Evolutionary conservation across 2,329 filamentous ascomycete species (phyloP), one percentile per base, ranked within the genome.

Genomic region (Gnomoniopsis sp.): DNA sequence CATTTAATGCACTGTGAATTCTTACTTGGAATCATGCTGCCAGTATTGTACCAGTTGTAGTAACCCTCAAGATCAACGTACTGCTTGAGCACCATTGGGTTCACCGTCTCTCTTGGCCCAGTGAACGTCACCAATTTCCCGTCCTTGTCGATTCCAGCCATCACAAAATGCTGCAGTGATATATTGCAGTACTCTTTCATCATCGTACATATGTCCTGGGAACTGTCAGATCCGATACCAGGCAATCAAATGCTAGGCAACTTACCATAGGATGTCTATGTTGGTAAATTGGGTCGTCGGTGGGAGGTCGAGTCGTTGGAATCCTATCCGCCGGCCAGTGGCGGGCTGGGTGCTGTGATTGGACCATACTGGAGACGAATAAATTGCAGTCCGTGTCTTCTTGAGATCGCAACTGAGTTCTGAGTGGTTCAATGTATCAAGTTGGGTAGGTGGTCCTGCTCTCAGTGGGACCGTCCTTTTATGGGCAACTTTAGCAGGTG

Each of bases 111-210:
- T 53, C 73, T 70, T 0, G 79, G 77, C 2, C 77, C 78, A 3
- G 76, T 73, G 56, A 80, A 81, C 3, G 75, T 79, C 58, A 74
- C 72, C 1, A 74, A 66, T 17, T 74, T 72, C 21, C 79, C 79
- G 59, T 81, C 78, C 30, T 82, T 78, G 38, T 75, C 71, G 44
- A 82, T 70, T 2, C 76, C 77, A 12, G 78, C 80, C 36, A 85
- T 72, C 62, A 85, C 84, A 66, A 79, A 85, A 60, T 73, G 72
- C 53, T 77, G 75, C 12, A 76, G 77, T 1, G 78, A 75, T 49
- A 85, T 81, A 41, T 76, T 75, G 63, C 81, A 84, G 44, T 80
- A 73, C 51, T 81, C 77, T 17, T 78, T 74, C 12, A 86, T 70
- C 26, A 79, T 81, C 61, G 77, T 75, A 36, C 77, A 77, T 36